phyloP scores from a whole-genome alignment of 1,284 basidiomycete species.

The Austroboletus novae-zelandiae region DNA sequence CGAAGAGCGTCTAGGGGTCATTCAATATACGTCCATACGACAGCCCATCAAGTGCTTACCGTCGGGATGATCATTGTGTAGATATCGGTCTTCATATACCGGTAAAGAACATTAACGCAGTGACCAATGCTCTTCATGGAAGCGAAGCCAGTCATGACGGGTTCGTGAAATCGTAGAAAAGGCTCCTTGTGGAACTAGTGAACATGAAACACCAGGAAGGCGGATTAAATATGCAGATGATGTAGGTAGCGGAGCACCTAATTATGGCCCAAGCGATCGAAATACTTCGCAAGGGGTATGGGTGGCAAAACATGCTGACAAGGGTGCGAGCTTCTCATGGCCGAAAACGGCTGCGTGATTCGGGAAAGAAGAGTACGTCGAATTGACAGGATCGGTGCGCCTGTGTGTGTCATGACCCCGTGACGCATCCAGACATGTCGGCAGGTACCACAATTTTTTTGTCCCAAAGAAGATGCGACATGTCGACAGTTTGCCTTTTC shows the following conservation, averaged over 20 bases:
- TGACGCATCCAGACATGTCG: too few species aligned
- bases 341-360: conserved; percentile 6
- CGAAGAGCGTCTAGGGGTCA: conserved; percentile 36
- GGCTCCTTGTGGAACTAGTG: neutral
- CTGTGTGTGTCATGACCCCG: conserved; percentile 27
- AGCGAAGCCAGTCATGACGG: neutral
- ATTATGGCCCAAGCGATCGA: conserved; percentile 10
- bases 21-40: too few species aligned
- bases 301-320: conserved; percentile 4
- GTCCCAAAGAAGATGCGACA: too few species aligned
- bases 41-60: conserved; percentile 19
- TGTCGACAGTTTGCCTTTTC: too few species aligned
- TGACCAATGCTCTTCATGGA: too few species aligned
- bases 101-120: conserved; percentile 10
- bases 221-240: conserved; percentile 22
- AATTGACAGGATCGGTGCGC: neutral
- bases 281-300: neutral
- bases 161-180: conserved; percentile 22
- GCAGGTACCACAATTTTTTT: too few species aligned
- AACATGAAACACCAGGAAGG: neutral
- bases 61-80: conserved; percentile 41
- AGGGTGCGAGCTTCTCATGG: conserved; percentile 11
- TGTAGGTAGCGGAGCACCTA: conserved; percentile 1
- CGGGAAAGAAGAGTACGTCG: conserved; percentile 6
- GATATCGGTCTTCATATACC: conserved; percentile 37